Evolutionary conservation across 352 stramenopile species (phyloP).

Genomic region (Elongisporangium undulatum): DNA sequence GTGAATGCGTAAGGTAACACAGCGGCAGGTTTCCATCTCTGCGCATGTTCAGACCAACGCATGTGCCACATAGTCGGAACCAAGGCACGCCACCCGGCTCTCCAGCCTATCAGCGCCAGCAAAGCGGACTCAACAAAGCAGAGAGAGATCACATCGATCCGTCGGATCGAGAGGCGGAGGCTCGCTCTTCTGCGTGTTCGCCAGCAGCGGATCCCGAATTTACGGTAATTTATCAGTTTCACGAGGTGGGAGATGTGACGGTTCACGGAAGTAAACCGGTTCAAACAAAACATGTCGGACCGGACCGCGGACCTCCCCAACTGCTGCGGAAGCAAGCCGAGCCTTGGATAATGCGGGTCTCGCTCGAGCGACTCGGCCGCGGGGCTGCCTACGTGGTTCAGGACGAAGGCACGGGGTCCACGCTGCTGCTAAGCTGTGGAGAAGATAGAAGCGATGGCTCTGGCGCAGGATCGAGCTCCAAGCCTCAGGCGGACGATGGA

Average conservation of each 20-base stretch:
- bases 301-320: neutral
- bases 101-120: neutral
- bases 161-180: neutral
- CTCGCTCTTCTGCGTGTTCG: too few species aligned
- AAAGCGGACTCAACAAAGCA: neutral
- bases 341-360: slow-evolving; percentile 43
- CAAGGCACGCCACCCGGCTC: neutral
- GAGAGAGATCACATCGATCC: neutral
- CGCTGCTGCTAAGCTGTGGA: slow-evolving; percentile 60
- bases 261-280: neutral
- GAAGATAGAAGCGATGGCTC: slow-evolving; percentile 23
- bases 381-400: slow-evolving; percentile 65
- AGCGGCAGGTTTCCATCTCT: neutral
- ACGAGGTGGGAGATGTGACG: neutral
- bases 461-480: slow-evolving; percentile 9
- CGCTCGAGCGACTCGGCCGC: slow-evolving; percentile 59
- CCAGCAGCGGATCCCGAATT: too few species aligned
- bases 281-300: neutral
- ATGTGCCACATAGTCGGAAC: neutral
- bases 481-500: slow-evolving; percentile 33
- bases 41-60: neutral
- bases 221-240: neutral
- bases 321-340: neutral
- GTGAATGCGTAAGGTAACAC: neutral
- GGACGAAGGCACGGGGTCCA: slow-evolving; percentile 41